phyloP scores from a whole-genome alignment of 2,329 filamentous ascomycete genomes.

The Alternaria atra region DNA sequence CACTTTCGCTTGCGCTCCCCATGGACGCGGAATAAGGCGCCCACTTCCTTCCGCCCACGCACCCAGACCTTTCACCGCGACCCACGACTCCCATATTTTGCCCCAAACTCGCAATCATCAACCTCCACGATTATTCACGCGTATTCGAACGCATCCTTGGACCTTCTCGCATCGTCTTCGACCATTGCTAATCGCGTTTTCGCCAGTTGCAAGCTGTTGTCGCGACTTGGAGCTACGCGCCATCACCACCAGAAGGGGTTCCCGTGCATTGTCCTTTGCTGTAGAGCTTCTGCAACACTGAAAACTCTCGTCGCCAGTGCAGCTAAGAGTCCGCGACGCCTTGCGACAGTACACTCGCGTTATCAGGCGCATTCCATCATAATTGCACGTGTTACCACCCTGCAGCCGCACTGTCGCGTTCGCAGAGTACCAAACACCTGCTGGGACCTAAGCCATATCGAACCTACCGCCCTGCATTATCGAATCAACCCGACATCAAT shows the following conservation, averaged over 20 bases:
- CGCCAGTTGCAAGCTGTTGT: constrained; percentile 19
- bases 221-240: constrained; percentile 34
- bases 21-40: constrained; percentile 30
- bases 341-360: constrained; percentile 26
- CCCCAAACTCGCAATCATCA: constrained; percentile 10
- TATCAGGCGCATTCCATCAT: constrained; percentile 32
- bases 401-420: constrained; percentile 48
- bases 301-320: constrained; percentile 18
- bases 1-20: constrained; percentile 21
- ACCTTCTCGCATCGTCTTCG: constrained; percentile 15
- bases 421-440: constrained; percentile 46
- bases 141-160: constrained; percentile 9
- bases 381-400: constrained; percentile 43
- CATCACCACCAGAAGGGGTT: constrained; percentile 23
- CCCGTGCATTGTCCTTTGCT: constrained; percentile 32
- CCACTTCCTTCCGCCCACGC: constrained; percentile 32
- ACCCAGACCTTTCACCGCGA: constrained; percentile 26
- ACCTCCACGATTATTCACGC: constrained; percentile 20
- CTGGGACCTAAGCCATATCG: constrained; percentile 31
- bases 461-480: constrained; percentile 40
- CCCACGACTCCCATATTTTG: constrained; percentile 23
- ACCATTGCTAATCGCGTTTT: constrained; percentile 17
- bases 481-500: constrained; percentile 21
- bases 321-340: constrained; percentile 31
- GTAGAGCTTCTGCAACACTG: constrained; percentile 23